Conservation (phyloP, 192 early-diverging fungal species). For the Backusella macrospora region DNA sequence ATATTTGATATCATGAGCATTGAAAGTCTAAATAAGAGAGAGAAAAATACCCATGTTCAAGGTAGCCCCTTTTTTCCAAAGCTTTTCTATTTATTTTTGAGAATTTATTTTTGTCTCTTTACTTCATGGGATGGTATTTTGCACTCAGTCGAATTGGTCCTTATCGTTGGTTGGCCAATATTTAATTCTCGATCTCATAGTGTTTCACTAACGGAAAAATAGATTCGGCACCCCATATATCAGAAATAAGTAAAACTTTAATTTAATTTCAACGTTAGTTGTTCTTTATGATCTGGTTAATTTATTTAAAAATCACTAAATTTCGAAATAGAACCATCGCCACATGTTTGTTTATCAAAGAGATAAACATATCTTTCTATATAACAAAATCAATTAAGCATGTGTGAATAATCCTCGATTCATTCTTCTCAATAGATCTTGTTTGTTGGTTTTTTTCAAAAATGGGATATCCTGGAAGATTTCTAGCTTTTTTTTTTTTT, state of each 20-base stretch:
- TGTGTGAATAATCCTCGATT: neutral
- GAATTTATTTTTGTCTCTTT: neutral
- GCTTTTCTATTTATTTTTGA: neutral
- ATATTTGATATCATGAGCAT: neutral
- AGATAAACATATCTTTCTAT: neutral
- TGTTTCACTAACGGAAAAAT: conserved; percentile 5
- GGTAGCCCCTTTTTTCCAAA: neutral
- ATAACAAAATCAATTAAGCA: neutral
- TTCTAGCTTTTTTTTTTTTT: neutral
- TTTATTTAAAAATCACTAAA: neutral
- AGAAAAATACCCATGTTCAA: neutral
- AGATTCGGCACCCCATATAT: neutral
- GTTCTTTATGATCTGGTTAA: neutral
- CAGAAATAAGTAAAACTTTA: no score
- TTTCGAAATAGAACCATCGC: neutral
- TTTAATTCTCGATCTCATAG: conserved; percentile 4
- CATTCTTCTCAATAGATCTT: neutral
- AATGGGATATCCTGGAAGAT: neutral
- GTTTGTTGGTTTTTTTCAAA: neutral
- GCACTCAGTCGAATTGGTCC: neutral
- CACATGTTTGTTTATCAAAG: neutral
- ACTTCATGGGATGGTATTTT: neutral
- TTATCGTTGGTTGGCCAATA: neutral
- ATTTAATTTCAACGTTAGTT: neutral
- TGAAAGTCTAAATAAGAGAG: neutral